Conservation (phyloP, 345 rosid species). For the Abelmoschus esculentus region DNA sequence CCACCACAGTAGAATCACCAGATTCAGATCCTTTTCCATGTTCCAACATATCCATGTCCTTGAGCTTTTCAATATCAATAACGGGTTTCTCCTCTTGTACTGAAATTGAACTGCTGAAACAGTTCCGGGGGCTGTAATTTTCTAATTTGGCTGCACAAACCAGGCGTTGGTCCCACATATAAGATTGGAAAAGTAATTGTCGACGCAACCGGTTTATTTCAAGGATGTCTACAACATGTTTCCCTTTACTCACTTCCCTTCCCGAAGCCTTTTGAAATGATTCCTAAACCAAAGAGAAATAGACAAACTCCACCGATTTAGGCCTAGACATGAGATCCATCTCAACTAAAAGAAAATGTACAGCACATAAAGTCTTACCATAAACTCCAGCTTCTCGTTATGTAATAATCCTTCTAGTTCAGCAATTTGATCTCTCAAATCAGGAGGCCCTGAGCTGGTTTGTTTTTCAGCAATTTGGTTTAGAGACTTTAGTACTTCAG, state of each 20-base stretch:
- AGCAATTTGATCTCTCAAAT: constrained; percentile 37
- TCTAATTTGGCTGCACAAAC: constrained; percentile 46
- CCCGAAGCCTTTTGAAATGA: constrained; percentile 49
- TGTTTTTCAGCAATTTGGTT: constrained; percentile 46
- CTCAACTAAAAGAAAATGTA: not conserved
- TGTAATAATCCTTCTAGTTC: constrained; percentile 64
- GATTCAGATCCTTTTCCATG: constrained; percentile 17
- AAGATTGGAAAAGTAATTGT: constrained; percentile 74
- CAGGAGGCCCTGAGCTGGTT: constrained; percentile 22
- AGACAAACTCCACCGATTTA: not conserved
- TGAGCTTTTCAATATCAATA: constrained; percentile 31
- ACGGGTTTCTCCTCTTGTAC: constrained; percentile 37
- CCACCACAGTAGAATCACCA: constrained; percentile 26
- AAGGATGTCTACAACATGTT: constrained; percentile 61
- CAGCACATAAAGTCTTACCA: constrained; percentile 35
- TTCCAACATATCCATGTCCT: constrained; percentile 26
- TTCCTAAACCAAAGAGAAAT: constrained; percentile 41
- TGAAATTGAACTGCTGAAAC: constrained; percentile 25
- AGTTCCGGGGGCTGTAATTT: constrained; percentile 25
- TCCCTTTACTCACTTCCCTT: constrained; percentile 49
- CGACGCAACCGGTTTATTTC: constrained; percentile 72
- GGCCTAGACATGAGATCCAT: not conserved
- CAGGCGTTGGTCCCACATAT: constrained; percentile 87
- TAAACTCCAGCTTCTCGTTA: constrained; percentile 73
- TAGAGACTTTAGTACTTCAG: constrained; percentile 65